Evolutionary conservation across 2,329 filamentous ascomycete genomes (phyloP).

Genomic region (Mycosphaerella sp.): DNA sequence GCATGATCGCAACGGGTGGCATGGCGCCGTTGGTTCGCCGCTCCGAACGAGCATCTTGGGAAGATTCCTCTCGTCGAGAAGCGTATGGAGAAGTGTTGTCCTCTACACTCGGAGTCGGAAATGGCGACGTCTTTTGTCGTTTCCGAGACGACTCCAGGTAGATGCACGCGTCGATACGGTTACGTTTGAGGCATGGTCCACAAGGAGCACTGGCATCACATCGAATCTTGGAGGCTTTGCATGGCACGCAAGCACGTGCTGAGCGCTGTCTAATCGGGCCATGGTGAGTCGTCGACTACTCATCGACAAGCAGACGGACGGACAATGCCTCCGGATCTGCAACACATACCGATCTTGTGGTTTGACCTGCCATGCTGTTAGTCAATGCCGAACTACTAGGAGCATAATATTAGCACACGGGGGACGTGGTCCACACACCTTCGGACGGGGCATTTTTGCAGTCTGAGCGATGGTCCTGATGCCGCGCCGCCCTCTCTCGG

Average conservation of each 20-base stretch:
- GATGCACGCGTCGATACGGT: slow-evolving; percentile 18
- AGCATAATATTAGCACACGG: not conserved
- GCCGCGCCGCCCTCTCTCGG: slow-evolving; percentile 6
- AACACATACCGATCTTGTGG: slow-evolving; percentile 12
- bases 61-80: not conserved
- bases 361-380: slow-evolving; percentile 12
- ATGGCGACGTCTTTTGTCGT: slow-evolving; percentile 19
- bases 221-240: slow-evolving; percentile 24
- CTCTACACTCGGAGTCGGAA: slow-evolving; percentile 19
- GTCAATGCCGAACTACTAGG: slow-evolving; percentile 1
- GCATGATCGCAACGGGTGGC: slow-evolving; percentile 2
- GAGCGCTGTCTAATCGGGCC: slow-evolving; percentile 13
- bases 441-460: slow-evolving; percentile 19
- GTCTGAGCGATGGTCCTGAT: not conserved
- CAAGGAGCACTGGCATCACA: slow-evolving; percentile 22
- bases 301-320: not conserved
- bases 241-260: slow-evolving; percentile 20
- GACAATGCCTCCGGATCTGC: not conserved
- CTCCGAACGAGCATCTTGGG: not conserved
- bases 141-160: slow-evolving; percentile 21
- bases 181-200: slow-evolving; percentile 19
- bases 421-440: slow-evolving; percentile 14
- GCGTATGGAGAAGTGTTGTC: slow-evolving; percentile 17
- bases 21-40: not conserved
- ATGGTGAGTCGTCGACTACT: not conserved